Evolutionary conservation across 805 yeast species (phyloP), one percentile per base, ranked within the genome.

Genomic region (Ogataea polymorpha): DNA sequence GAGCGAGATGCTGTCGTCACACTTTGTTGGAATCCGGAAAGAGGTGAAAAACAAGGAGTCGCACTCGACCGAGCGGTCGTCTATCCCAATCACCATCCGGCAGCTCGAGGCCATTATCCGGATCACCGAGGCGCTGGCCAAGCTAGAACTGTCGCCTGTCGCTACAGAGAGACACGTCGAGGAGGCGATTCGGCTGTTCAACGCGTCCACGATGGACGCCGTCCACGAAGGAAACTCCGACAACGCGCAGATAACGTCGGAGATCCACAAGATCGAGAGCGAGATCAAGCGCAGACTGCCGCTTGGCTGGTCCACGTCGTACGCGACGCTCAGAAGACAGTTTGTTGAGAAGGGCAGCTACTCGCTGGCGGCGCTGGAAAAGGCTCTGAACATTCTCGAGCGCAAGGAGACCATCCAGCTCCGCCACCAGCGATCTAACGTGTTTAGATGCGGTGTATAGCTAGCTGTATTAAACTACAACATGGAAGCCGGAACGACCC

Each of bases 191-290:
- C 70, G 99, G 55, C 69, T 93, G 47, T 93, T 93, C 65, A 86
- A 86, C 46, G 97, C 99, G 0, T 93, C 99, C 2, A 93, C 99
- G 0, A 89, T 93, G 95, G 90, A 90, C 59, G 99, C 99, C 1
- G 56, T 70, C 32, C 71, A 70, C 51, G 76, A 73, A 41, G 74
- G 74, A 14, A 66, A 59, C 37, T 68, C 76, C 5, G 77, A 79
- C 46, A 77, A 80, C 25, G 56, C 67, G 6, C 80, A 80, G 43
- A 67, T 82, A 44, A 74, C 79, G 34, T 75, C 75, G 27, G 93
- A 90, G 56, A 88, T 91, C 33, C 75, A 78, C 49, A 74, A 72
- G 54, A 86, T 93, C 40, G 96, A 90, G 58, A 80, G 76, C 35
- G 96, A 88, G 61, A 74, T 93, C 52, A 80, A 88, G 62, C 80